Base-by-base conservation (phyloP, 441 rosid species). In the Oxalis stricta region DNA sequence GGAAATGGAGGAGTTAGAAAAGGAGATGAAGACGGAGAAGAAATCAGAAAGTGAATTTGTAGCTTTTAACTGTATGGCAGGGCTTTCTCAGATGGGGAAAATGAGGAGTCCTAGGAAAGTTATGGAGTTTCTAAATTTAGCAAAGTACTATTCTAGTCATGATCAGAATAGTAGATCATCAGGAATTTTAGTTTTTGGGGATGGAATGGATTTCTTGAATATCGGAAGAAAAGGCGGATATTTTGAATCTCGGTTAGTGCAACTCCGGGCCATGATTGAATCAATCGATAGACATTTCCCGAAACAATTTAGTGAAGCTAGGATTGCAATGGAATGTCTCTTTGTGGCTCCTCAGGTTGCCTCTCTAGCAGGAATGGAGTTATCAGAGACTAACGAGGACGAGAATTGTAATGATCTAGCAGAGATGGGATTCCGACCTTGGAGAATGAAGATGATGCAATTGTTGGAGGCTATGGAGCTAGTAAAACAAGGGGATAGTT, bases 31-130 rank as follows among this genome's bases (percentile, higher is more conserved):
- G 47, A 37, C 24, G 44, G 42, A 28, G 6, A 34, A 33, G 53
- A 30, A 34, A 23, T 46, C 45, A 10, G 26, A 38, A 24, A 49
- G 39, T 18, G 66, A 65, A 44, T 71, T 52, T 54, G 24, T 66
- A 24, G 59, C 67, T 32, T 71, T 74, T 58, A 70, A 68, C 38
- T 63, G 68, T 60, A 58, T 58, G 70, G 55, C 28, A 4, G 65
- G 59, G 41, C 60, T 68, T 11, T 70, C 66, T 16, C 66, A 49
- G 29, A 52, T 49, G 61, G 64, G 48, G 4, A 45, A 10, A 38
- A 21, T 29, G 10, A 55, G 23, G 31, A 31, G 33, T 22, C n/a
- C 13, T 2, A 35, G 32, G 29, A 49, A 46, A 15, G 56, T 49
- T 15, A 15, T 23, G 7, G 49, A 64, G 16, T 64, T 64, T 33